phyloP scores from a whole-genome alignment of 179 eudicot genomes.

The Silene noctiflora region DNA sequence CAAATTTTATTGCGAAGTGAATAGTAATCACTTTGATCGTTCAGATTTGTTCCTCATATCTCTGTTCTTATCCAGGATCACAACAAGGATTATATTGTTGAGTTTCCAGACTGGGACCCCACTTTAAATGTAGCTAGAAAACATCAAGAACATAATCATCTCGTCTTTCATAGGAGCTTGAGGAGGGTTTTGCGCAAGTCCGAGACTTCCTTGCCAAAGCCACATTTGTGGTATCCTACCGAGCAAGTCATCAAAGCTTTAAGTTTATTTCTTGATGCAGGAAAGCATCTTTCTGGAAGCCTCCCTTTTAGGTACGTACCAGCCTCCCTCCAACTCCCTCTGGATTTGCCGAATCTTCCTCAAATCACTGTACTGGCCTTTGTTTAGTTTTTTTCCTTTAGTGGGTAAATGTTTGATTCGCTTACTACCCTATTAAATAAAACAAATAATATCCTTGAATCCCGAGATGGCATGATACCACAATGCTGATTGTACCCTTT shows the following conservation, averaged over 20 bases:
- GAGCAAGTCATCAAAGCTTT: conserved; percentile 62
- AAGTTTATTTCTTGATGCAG: conserved; percentile 71
- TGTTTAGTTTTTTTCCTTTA: neutral
- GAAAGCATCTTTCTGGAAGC: conserved; percentile 57
- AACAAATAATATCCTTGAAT: neutral
- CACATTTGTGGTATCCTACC: conserved; percentile 90
- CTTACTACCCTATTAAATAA: neutral
- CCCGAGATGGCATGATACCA: neutral
- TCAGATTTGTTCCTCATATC: neutral
- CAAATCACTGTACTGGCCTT: neutral
- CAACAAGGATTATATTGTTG: conserved; percentile 84
- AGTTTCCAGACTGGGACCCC: conserved; percentile 94
- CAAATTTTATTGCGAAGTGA: no score
- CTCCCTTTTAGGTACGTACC: conserved; percentile 70
- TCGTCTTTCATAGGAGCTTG: conserved; percentile 25
- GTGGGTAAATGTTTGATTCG: neutral
- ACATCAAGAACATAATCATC: conserved; percentile 28
- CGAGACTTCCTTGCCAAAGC: conserved; percentile 48
- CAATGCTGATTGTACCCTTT: no score
- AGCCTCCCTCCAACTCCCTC: neutral
- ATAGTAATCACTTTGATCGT: neutral
- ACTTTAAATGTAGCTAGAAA: conserved; percentile 23
- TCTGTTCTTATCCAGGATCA: conserved; percentile 64
- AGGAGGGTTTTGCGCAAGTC: conserved; percentile 54
- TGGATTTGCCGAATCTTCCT: neutral